Evolutionary conservation across 768 basidiomycete species (phyloP).

Genomic region (Hemileccinum rubropunctum): DNA sequence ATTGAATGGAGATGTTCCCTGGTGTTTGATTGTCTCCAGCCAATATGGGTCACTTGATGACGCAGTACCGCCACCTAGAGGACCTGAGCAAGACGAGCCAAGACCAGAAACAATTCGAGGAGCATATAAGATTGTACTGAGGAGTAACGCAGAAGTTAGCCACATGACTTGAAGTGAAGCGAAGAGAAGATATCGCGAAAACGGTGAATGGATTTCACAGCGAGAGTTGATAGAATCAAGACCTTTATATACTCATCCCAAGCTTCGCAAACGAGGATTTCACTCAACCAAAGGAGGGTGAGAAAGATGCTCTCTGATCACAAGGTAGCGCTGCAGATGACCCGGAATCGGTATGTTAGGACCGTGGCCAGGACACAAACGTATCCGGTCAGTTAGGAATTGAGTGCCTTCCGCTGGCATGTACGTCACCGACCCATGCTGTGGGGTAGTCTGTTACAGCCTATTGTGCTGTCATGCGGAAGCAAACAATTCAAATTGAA

Average conservation of each 20-base stretch:
- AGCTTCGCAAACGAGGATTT: not conserved
- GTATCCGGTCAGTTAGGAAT: not conserved
- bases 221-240: not conserved
- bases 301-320: constrained; percentile 1
- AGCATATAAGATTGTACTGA: constrained; percentile 5
- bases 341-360: not conserved
- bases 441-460: not conserved
- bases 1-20: constrained; percentile 68
- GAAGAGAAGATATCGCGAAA: not conserved
- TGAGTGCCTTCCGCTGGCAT: not conserved
- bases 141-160: not conserved
- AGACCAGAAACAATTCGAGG: constrained; percentile 27
- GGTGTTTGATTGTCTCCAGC: constrained; percentile 69
- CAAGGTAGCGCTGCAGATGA: not conserved
- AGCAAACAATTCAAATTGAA: constrained; percentile 10
- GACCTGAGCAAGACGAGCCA: constrained; percentile 46
- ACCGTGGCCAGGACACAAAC: not conserved
- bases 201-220: not conserved
- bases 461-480: constrained; percentile 1
- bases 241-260: constrained; percentile 15
- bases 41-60: constrained; percentile 48
- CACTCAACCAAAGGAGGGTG: not conserved
- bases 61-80: constrained; percentile 50
- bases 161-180: constrained; percentile 7
- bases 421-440: not conserved